phyloP scores from a whole-genome alignment of 2,329 filamentous ascomycete species.

The Apiospora malaysiana region DNA sequence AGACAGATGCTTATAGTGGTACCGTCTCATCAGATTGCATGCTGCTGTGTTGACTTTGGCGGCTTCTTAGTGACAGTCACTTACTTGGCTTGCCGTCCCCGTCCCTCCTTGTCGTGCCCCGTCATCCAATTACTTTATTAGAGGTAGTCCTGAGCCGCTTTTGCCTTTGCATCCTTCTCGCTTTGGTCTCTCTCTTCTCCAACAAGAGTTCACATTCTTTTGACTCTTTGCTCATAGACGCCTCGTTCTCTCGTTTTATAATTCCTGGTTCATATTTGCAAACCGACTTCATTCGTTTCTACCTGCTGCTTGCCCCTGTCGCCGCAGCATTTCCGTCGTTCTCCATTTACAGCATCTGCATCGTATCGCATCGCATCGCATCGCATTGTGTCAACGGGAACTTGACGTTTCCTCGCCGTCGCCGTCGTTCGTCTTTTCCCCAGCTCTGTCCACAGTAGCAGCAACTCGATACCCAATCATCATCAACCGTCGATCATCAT shows the following conservation, averaged over 20 bases:
- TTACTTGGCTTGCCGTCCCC: neutral
- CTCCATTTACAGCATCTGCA: neutral
- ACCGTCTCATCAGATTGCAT: neutral
- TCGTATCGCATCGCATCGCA: constrained; percentile 6
- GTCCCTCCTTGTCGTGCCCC: neutral
- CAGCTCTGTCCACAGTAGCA: neutral
- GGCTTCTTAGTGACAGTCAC: too few species aligned
- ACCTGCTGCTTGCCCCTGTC: neutral
- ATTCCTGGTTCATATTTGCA: neutral
- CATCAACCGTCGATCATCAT: neutral
- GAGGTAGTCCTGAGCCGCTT: neutral
- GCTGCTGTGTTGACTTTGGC: neutral
- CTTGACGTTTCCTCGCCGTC: constrained; percentile 14
- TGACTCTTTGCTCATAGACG: constrained; percentile 17
- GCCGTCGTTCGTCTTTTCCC: constrained; percentile 5
- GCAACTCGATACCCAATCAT: neutral
- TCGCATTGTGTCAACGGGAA: neutral
- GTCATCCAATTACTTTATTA: constrained; percentile 16
- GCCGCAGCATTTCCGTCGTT: constrained; percentile 6
- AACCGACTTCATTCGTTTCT: constrained; percentile 1
- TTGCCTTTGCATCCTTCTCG: constrained; percentile 1
- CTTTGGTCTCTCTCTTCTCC: neutral
- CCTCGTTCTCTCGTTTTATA: constrained; percentile 15
- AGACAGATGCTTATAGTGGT: neutral
- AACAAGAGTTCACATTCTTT: constrained; percentile 17